Conservation (phyloP, 352 stramenopile species). For the Pythium volutum region DNA sequence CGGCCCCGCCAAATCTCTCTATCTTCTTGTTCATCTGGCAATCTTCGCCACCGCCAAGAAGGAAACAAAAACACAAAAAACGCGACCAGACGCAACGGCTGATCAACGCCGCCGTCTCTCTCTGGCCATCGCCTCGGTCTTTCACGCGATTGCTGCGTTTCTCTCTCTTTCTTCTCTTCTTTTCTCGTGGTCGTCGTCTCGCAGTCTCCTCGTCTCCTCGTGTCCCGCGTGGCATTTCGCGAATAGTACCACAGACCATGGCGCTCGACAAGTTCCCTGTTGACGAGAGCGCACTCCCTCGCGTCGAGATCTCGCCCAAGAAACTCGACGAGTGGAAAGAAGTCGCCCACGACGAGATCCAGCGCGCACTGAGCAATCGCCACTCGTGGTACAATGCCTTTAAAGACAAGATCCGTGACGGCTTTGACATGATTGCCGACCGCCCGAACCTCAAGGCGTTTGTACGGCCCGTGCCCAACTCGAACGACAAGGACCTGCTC, state of each 20-base stretch:
- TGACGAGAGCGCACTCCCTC: slow-evolving; percentile 28
- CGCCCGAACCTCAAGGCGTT: slow-evolving; percentile 32
- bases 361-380: slow-evolving; percentile 27
- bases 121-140: background rate
- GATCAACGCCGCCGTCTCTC: background rate
- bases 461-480: slow-evolving; percentile 26
- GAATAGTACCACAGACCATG: slow-evolving; percentile 3
- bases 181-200: no score
- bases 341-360: slow-evolving; percentile 33
- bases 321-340: slow-evolving; percentile 30
- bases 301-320: slow-evolving; percentile 23
- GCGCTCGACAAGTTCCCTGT: slow-evolving; percentile 28
- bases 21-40: no score
- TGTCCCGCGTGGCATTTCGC: background rate
- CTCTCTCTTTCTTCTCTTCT: background rate
- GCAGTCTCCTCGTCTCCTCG: no score
- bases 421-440: slow-evolving; percentile 32
- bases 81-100: no score
- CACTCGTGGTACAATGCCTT: slow-evolving; percentile 46
- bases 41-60: no score
- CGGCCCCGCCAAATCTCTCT: no score
- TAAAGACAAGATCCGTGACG: slow-evolving; percentile 29
- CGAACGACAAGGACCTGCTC: slow-evolving; percentile 36
- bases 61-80: no score
- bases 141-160: background rate